Evolutionary conservation across 1,139 yeast species (phyloP).

Genomic region (Lipomyces yarrowii): DNA sequence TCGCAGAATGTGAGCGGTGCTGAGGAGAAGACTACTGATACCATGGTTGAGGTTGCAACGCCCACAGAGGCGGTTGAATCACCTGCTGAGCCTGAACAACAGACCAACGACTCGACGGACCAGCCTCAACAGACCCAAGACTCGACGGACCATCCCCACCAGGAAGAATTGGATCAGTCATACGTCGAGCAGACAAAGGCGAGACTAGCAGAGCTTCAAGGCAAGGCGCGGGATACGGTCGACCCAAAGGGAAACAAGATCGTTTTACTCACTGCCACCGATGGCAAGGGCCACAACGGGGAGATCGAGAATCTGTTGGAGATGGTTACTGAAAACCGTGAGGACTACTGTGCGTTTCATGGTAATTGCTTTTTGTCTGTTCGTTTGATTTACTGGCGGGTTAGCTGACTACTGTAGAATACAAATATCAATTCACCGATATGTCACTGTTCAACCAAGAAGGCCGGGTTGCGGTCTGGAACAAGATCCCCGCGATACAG

Average conservation of each 20-base stretch:
- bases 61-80: background rate
- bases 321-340: conserved; percentile 40
- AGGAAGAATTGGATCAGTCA: background rate
- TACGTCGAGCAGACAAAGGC: background rate
- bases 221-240: background rate
- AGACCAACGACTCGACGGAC: background rate
- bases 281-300: conserved; percentile 37
- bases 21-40: background rate
- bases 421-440: conserved; percentile 39
- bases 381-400: background rate
- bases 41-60: background rate
- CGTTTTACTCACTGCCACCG: conserved; percentile 40
- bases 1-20: background rate
- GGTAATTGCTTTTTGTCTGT: conserved; percentile 29
- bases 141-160: background rate
- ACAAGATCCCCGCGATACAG: conserved; percentile 34
- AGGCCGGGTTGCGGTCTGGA: conserved; percentile 35
- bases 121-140: too few species aligned
- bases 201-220: background rate
- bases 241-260: conserved; percentile 36
- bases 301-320: conserved; percentile 36
- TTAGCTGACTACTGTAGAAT: conserved; percentile 17
- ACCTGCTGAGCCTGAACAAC: background rate
- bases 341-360: conserved; percentile 41
- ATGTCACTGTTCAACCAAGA: conserved; percentile 36